Percentiles rank a stretch among this genome's conserved stretches.
These are phyloP conservation scores for Chlorella sp. DNA, from an alignment of 139 green algal genomes.

Conservation along the genomic window DNA sequence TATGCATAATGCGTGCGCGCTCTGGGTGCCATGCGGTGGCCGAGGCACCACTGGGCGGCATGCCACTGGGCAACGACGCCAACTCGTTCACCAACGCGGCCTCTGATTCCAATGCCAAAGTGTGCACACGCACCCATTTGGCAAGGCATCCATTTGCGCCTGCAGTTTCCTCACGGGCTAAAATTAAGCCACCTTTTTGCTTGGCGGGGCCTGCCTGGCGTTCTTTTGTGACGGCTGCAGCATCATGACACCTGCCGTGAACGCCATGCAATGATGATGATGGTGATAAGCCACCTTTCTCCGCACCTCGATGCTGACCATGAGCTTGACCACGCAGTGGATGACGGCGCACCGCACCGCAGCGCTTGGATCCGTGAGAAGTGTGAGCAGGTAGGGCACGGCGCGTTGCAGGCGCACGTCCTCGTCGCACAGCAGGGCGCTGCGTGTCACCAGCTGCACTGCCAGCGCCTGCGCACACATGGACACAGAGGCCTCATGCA, in stretches of 20 bases:
- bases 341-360: constrained; percentile 51
- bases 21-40: too few species aligned
- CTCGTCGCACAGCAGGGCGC: constrained; percentile 55
- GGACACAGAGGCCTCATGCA: constrained; percentile 4
- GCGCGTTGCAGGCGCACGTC: constrained; percentile 72
- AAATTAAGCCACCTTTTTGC: too few species aligned
- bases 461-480: constrained; percentile 22
- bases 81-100: not conserved
- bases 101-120: not conserved
- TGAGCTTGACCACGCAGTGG: constrained; percentile 35
- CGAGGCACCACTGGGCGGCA: too few species aligned
- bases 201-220: not conserved
- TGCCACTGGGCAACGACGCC: too few species aligned
- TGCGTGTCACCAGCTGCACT: constrained; percentile 57
- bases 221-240: not conserved
- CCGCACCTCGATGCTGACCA: constrained; percentile 28
- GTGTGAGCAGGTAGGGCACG: constrained; percentile 79
- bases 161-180: too few species aligned
- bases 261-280: constrained; percentile 6
- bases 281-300: not conserved
- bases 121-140: not conserved
- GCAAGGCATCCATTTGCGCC: not conserved
- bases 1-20: too few species aligned
- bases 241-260: not conserved
- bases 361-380: constrained; percentile 36